These are phyloP conservation scores for Lipomyces chichibuensis DNA, from an alignment of 805 yeast species.

Conservation along the genomic window DNA sequence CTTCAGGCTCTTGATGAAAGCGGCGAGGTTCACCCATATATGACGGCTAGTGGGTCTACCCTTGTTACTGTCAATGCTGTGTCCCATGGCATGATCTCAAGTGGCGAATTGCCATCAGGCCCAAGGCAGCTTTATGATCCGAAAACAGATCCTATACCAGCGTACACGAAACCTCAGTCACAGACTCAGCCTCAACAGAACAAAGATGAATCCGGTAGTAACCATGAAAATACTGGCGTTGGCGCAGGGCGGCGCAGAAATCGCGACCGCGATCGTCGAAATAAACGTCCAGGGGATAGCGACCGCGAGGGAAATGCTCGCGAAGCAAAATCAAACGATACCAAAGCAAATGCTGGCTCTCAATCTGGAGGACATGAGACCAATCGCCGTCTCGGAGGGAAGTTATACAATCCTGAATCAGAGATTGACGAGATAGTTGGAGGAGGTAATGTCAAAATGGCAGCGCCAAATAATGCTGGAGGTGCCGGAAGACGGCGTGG, in stretches of 20 bases:
- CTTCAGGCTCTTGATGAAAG: background rate
- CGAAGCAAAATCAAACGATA: background rate
- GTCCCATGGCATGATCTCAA: constrained; percentile 2
- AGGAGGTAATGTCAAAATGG: background rate
- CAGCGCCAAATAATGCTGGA: background rate
- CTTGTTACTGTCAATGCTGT: background rate
- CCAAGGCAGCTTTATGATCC: constrained; percentile 31
- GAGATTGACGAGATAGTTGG: constrained; percentile 2
- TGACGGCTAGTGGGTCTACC: constrained; percentile 6
- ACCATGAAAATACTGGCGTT: background rate
- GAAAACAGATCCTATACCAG: constrained; percentile 26
- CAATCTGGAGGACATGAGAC: background rate
- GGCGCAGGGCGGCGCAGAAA: constrained; percentile 8
- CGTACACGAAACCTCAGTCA: constrained; percentile 12
- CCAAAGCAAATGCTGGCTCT: background rate
- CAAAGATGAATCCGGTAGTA: background rate
- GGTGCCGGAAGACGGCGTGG: background rate
- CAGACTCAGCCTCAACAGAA: background rate
- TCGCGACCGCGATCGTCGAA: constrained; percentile 17
- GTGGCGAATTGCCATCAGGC: constrained; percentile 7
- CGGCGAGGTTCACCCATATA: background rate
- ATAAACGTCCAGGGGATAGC: constrained; percentile 12
- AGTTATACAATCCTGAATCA: constrained; percentile 21
- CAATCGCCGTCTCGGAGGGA: constrained; percentile 7
- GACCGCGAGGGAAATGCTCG: background rate